Conservation (phyloP, 768 basidiomycete species). For the Galerina sulciceps region DNA sequence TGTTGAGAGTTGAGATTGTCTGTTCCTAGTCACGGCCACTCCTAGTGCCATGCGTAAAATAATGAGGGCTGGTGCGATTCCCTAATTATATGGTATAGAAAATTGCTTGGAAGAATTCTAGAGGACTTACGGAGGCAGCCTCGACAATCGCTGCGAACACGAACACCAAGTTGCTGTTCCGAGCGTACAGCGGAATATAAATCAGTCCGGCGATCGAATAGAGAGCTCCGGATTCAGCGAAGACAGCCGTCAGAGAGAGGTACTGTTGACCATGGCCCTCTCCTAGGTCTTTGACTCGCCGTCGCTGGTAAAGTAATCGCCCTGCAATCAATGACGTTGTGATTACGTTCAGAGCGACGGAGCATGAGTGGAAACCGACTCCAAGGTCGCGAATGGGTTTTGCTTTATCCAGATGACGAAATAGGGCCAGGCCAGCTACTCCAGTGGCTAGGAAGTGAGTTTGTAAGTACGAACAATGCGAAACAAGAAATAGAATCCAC, state of each 20-base stretch:
- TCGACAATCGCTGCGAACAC: slow-evolving; percentile 8
- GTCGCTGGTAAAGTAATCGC: slow-evolving; percentile 10
- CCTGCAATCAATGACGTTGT: slow-evolving; percentile 8
- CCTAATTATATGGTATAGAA: neutral
- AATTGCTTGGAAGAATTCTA: neutral
- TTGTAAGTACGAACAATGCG: neutral
- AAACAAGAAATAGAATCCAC: neutral
- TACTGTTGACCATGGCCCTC: slow-evolving; percentile 10
- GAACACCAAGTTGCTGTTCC: slow-evolving; percentile 7
- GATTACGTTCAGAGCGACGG: slow-evolving; percentile 10
- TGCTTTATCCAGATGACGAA: neutral
- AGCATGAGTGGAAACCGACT: slow-evolving; percentile 12
- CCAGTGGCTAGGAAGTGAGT: neutral
- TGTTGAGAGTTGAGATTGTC: slow-evolving; percentile 1
- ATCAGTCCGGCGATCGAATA: slow-evolving; percentile 12
- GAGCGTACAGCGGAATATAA: slow-evolving; percentile 10
- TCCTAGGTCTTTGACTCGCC: slow-evolving; percentile 4
- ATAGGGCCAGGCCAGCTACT: slow-evolving; percentile 4
- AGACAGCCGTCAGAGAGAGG: slow-evolving; percentile 10
- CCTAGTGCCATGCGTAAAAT: slow-evolving; percentile 11
- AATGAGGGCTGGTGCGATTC: slow-evolving; percentile 13
- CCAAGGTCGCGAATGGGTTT: slow-evolving; percentile 5
- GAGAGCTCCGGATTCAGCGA: slow-evolving; percentile 11
- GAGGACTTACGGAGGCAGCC: slow-evolving; percentile 5
- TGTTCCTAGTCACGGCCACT: slow-evolving; percentile 8